phyloP scores from a whole-genome alignment of 768 basidiomycete genomes.

The Russula brevipes region DNA sequence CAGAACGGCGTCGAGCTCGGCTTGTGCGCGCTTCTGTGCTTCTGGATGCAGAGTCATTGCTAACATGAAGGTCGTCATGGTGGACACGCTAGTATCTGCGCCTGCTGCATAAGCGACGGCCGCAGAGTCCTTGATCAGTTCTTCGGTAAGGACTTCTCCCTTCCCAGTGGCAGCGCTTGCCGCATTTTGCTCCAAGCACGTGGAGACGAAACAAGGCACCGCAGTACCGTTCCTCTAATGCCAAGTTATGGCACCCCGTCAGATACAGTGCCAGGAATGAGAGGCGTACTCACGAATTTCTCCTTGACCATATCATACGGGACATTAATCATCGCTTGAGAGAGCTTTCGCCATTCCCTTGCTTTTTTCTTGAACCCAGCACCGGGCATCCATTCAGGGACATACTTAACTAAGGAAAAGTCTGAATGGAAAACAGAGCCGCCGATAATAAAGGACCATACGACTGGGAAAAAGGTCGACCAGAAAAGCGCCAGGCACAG shows the following conservation, averaged over 20 bases:
- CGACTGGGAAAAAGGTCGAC: conserved; percentile 28
- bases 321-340: conserved; percentile 24
- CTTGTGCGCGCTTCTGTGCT: conserved; percentile 27
- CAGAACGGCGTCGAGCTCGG: conserved; percentile 27
- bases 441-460: conserved; percentile 8
- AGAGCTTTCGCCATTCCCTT: conserved; percentile 23
- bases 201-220: conserved; percentile 22
- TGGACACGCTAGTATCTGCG: conserved; percentile 22
- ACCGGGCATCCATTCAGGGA: conserved; percentile 30
- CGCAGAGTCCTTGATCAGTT: conserved; percentile 23
- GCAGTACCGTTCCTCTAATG: conserved; percentile 15
- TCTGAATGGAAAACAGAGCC: background rate
- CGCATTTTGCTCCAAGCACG: conserved; percentile 16
- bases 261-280: background rate
- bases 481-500: conserved; percentile 24
- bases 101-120: conserved; percentile 23
- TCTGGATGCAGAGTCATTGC: conserved; percentile 28
- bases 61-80: conserved; percentile 25
- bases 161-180: conserved; percentile 13
- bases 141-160: conserved; percentile 19
- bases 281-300: conserved; percentile 15
- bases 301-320: conserved; percentile 27
- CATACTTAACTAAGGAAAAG: conserved; percentile 23
- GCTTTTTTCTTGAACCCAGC: conserved; percentile 25
- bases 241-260: background rate